Percentiles rank a stretch among this genome's conserved stretches.
Conservation (phyloP, 2,329 filamentous ascomycete genomes). For the Cladophialophora yegresii region DNA sequence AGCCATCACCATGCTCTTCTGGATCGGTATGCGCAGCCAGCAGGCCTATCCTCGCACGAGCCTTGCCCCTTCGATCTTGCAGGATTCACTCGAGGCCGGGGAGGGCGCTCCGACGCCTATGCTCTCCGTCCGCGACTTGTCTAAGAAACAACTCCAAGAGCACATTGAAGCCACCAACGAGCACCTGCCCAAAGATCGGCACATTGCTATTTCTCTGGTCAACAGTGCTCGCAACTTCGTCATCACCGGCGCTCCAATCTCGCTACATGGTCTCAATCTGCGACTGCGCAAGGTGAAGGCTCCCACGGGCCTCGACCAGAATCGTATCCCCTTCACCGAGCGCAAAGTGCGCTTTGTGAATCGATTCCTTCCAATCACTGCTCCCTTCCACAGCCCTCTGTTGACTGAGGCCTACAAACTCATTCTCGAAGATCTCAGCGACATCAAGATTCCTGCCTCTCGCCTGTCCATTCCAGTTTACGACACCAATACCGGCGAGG, state of each 20-base stretch:
- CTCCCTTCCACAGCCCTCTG: conserved; percentile 97
- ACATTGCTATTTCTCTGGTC: conserved; percentile 91
- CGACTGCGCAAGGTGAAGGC: conserved; percentile 96
- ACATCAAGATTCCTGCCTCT: conserved; percentile 72
- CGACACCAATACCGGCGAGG: conserved; percentile 84
- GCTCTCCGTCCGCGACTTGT: conserved; percentile 93
- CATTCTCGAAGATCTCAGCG: conserved; percentile 83
- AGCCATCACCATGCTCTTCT: conserved; percentile 91
- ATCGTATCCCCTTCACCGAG: conserved; percentile 88
- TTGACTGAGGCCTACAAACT: conserved; percentile 77
- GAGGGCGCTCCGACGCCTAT: conserved; percentile 97
- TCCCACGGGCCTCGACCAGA: conserved; percentile 95
- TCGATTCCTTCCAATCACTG: conserved; percentile 94
- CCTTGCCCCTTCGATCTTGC: conserved; percentile 82
- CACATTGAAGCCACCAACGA: conserved; percentile 97
- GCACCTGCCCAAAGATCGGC: conserved; percentile 86
- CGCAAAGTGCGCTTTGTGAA: conserved; percentile 96
- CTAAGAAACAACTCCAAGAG: conserved; percentile 84
- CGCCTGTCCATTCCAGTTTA: conserved; percentile 82
- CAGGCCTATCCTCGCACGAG: conserved; percentile 96
- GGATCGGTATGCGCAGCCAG: conserved; percentile 96
- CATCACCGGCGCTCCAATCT: conserved; percentile 92
- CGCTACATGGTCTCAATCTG: conserved; percentile 91
- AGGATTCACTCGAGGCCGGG: conserved; percentile 89
- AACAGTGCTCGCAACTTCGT: conserved; percentile 98